Conservation (phyloP, 345 rosid species). For the Gossypium australe region DNA sequence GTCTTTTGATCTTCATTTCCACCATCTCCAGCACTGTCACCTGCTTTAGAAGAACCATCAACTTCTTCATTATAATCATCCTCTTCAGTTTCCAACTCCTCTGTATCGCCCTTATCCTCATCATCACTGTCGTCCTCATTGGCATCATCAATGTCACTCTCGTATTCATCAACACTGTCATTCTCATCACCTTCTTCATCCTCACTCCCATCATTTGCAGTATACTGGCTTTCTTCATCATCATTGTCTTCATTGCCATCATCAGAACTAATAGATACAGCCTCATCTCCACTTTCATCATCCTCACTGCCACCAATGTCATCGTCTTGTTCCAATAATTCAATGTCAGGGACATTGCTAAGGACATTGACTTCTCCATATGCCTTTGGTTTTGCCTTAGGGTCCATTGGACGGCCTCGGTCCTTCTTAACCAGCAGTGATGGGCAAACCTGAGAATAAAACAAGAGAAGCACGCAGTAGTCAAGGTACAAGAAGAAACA, state of each 20-base stretch:
- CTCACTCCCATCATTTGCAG: constrained; percentile 26
- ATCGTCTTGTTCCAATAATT: constrained; percentile 50
- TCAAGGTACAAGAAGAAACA: not conserved
- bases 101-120: constrained; percentile 5
- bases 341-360: constrained; percentile 64
- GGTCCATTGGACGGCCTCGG: constrained; percentile 76
- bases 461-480: constrained; percentile 10
- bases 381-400: constrained; percentile 75
- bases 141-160: constrained; percentile 18
- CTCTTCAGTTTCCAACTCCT: constrained; percentile 29
- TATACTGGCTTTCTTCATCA: constrained; percentile 38
- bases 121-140: constrained; percentile 24
- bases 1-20: constrained; percentile 24
- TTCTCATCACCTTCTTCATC: constrained; percentile 34
- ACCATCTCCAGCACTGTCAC: constrained; percentile 15
- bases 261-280: constrained; percentile 29
- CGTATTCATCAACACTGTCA: constrained; percentile 26
- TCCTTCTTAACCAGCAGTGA: constrained; percentile 88
- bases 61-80: constrained; percentile 20
- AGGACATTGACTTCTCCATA: constrained; percentile 67
- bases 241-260: constrained; percentile 20
- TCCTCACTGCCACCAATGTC: constrained; percentile 31
- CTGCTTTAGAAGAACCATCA: constrained; percentile 11
- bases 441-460: constrained; percentile 64
- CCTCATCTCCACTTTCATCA: constrained; percentile 27